Evolutionary conservation across 257 asterid genomes (phyloP), one percentile per base, ranked within the genome.

Genomic region (Rehmannia glutinosa): DNA sequence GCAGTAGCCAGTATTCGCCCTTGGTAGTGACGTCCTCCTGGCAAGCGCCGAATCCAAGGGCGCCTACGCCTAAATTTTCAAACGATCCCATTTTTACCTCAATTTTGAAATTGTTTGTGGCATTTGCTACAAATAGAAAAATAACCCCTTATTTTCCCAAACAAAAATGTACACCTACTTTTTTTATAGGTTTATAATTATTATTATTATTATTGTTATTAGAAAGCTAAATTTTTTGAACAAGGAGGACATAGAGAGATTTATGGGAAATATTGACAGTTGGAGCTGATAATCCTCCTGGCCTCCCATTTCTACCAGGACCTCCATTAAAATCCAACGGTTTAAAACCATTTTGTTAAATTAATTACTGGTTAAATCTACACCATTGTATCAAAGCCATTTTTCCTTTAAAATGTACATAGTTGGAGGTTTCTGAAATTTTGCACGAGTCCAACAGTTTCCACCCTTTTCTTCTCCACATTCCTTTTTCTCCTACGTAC

Each of bases 241-340:
- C 38, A 32, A 32, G 38, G 4, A 3, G 38, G 38, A 32, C 8
- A n/a, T 5, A 32, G 43, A 9, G 13, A 38, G 13, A 28, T 28
- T 2, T 28, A 28, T 28, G 33, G 33, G 5, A 28, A 28, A 28
- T 28, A 28, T 28, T 5, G 8, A 65, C 36, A 53, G 69, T 59
- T 61, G 41, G 19, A 33, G 56, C 71, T 62, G 8, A 6, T 60
- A 61, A 67, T 68, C 30, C 71, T 75, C 75, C 10, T 45, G 7
- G 15, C 72, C 55, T 56, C 35, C 46, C 51, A 63, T 55, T 46
- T 55, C 24, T 13, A 45, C 24, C 36, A 30, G 30, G 8, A 62
- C 43, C 50, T 62, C 41, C 45, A 45, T 30, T 25, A 46, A 75
- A 62, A 28, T 73, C 6, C 25, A 49, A 51, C 58, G 79, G 75